phyloP scores from a whole-genome alignment of 2,329 filamentous ascomycete species.

The Chlorencoelia australis region DNA sequence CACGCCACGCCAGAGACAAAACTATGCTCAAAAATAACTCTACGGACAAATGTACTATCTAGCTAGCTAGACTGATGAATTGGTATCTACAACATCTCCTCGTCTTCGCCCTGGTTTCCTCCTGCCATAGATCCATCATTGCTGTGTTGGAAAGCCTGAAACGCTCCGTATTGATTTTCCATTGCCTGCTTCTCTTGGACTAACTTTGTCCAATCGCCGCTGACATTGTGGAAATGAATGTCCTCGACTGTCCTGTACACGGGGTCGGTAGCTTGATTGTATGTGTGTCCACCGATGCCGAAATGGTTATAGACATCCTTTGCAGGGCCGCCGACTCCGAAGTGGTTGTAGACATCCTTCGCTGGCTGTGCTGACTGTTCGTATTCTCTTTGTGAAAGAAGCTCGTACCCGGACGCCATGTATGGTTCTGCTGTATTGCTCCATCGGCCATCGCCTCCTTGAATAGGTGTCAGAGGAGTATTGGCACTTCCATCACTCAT shows the following conservation, averaged over 20 bases:
- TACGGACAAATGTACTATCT: conserved; percentile 15
- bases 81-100: conserved; percentile 28
- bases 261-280: conserved; percentile 54
- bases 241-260: conserved; percentile 41
- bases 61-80: conserved; percentile 16
- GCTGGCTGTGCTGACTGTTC: conserved; percentile 37
- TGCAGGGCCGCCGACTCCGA: conserved; percentile 30
- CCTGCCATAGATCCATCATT: conserved; percentile 11
- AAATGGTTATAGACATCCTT: conserved; percentile 37
- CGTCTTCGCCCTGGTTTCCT: conserved; percentile 20
- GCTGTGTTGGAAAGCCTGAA: conserved; percentile 16
- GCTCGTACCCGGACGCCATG: conserved; percentile 72
- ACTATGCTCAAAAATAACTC: conserved; percentile 9
- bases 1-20: too few species aligned
- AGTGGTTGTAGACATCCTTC: conserved; percentile 36
- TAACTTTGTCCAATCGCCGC: conserved; percentile 18
- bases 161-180: conserved; percentile 26
- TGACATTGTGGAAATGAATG: conserved; percentile 20
- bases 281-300: conserved; percentile 31
- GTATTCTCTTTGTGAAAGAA: conserved; percentile 54
- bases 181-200: conserved; percentile 20
- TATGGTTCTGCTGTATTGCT: conserved; percentile 46
- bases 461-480: conserved; percentile 35
- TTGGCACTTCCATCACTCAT: conserved; percentile 27
- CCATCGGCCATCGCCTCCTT: conserved; percentile 46